Percentiles rank a stretch among this genome's conserved stretches.
These are phyloP conservation scores for Carex cristatella DNA, from an alignment of 176 grass and related monocot species.

Conservation along the genomic window DNA sequence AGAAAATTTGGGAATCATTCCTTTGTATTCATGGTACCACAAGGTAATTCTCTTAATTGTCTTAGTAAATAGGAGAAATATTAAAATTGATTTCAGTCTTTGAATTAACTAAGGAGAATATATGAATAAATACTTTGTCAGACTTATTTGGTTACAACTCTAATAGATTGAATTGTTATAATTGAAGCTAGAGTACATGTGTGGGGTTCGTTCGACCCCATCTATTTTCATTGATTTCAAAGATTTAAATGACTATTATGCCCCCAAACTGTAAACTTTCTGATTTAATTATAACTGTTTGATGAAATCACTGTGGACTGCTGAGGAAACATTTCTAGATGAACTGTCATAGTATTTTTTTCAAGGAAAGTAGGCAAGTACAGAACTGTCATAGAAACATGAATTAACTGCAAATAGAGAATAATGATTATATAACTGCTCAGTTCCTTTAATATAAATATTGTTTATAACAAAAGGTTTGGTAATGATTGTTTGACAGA, in stretches of 20 bases:
- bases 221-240: not conserved
- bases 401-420: not conserved
- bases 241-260: not conserved
- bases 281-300: not conserved
- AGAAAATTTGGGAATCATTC: slow-evolving; percentile 86
- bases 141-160: not conserved
- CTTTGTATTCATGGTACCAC: slow-evolving; percentile 96
- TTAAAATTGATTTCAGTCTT: not conserved
- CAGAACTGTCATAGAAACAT: not conserved
- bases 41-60: slow-evolving; percentile 42
- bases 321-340: not conserved
- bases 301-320: not conserved
- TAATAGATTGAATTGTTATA: not conserved
- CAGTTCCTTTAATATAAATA: too few species aligned
- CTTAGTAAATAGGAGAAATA: not conserved
- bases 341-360: not conserved
- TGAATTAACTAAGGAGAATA: not conserved
- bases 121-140: not conserved
- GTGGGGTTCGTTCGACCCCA: not conserved
- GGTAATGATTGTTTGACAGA: slow-evolving; percentile 47
- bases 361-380: not conserved
- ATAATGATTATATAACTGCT: not conserved
- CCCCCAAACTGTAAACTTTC: not conserved
- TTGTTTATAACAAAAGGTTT: not conserved
- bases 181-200: not conserved